These are phyloP conservation scores for Beauveria brongniartii DNA, from an alignment of 2,329 filamentous ascomycete species.

Conservation along the genomic window DNA sequence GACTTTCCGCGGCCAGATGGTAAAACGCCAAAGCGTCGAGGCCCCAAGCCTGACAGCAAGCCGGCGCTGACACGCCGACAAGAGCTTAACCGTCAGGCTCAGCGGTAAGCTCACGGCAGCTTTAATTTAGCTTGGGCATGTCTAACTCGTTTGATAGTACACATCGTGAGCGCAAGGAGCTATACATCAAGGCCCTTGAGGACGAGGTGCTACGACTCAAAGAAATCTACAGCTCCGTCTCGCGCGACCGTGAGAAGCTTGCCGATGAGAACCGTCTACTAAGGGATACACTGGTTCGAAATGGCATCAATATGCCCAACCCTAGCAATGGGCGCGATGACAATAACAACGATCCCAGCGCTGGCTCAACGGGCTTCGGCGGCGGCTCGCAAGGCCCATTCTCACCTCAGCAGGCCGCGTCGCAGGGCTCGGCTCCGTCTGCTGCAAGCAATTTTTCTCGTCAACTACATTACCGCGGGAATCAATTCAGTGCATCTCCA, in stretches of 20 bases:
- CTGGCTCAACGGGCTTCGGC: constrained; percentile 26
- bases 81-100: constrained; percentile 90
- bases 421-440: constrained; percentile 35
- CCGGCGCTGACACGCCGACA: constrained; percentile 86
- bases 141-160: constrained; percentile 49
- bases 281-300: constrained; percentile 46
- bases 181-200: constrained; percentile 91
- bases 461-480: constrained; percentile 13
- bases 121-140: neutral
- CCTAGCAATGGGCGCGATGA: constrained; percentile 27
- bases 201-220: constrained; percentile 84
- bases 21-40: constrained; percentile 77
- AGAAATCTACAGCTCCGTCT: constrained; percentile 67
- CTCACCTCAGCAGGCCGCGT: constrained; percentile 37
- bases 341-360: constrained; percentile 36
- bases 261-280: constrained; percentile 74
- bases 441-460: constrained; percentile 13
- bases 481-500: constrained; percentile 22
- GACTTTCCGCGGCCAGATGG: constrained; percentile 50
- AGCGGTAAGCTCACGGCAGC: constrained; percentile 55
- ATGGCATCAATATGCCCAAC: constrained; percentile 35
- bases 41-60: constrained; percentile 94
- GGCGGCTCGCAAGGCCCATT: constrained; percentile 23
- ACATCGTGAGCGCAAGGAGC: constrained; percentile 91
- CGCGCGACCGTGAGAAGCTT: constrained; percentile 67